phyloP scores from a whole-genome alignment of 176 grass and related monocot species.

The Chloris gayana region DNA sequence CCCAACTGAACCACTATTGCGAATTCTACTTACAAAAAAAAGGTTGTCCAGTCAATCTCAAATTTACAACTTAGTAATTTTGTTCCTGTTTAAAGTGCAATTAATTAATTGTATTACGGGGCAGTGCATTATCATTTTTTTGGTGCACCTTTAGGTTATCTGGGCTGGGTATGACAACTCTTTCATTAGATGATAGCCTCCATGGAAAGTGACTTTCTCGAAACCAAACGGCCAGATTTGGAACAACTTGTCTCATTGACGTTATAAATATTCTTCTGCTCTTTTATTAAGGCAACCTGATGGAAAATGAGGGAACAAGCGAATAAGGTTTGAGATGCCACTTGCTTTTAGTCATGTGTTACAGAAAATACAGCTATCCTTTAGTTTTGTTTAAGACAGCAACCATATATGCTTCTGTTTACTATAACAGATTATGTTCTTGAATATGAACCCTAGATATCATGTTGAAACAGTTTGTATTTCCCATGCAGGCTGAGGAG shows the following conservation, averaged over 20 bases:
- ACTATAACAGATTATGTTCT: slow-evolving; percentile 1
- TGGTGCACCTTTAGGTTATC: neutral
- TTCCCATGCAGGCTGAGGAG: slow-evolving; percentile 68
- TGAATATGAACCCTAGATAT: neutral
- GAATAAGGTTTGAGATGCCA: slow-evolving; percentile 18
- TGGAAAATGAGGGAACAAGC: neutral
- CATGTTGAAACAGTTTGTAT: neutral
- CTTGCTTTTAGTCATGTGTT: neutral
- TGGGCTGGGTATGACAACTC: neutral
- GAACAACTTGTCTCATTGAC: neutral
- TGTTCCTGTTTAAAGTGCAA: neutral
- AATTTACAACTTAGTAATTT: neutral
- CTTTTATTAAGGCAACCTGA: neutral
- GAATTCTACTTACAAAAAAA: neutral
- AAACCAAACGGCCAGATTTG: neutral
- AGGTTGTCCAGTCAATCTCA: neutral
- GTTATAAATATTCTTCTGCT: slow-evolving; percentile 18
- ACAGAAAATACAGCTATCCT: neutral
- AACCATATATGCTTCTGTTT: neutral
- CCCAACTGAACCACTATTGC: neutral
- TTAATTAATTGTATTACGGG: slow-evolving; percentile 3
- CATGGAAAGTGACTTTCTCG: slow-evolving; percentile 24
- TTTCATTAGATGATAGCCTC: neutral
- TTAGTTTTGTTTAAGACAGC: neutral
- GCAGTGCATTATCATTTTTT: neutral